Evolutionary conservation across 352 stramenopile genomes (phyloP).

Genomic region (Phytophthora pinifolia): DNA sequence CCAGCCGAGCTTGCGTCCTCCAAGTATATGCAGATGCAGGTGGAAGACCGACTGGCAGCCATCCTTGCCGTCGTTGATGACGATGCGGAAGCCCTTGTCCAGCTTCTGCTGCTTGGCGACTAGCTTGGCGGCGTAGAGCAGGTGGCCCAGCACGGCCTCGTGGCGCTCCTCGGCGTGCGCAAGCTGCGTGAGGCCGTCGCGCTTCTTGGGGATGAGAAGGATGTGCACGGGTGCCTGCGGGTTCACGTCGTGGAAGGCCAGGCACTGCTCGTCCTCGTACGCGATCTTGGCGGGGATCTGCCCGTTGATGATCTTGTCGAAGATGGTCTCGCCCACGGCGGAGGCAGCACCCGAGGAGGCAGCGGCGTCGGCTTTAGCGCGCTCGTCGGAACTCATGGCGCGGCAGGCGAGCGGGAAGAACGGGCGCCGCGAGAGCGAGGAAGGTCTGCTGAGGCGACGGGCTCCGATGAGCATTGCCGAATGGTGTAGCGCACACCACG

Average conservation of each 20-base stretch:
- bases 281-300: constrained; percentile 96
- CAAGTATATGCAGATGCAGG: constrained; percentile 95
- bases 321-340: constrained; percentile 90
- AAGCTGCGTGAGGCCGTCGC: constrained; percentile 92
- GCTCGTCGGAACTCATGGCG: constrained; percentile 67
- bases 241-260: constrained; percentile 99
- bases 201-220: constrained; percentile 96
- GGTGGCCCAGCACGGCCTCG: constrained; percentile 92
- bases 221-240: constrained; percentile 96
- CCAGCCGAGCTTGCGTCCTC: constrained; percentile 93
- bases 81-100: constrained; percentile 94
- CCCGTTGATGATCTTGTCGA: constrained; percentile 97
- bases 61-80: constrained; percentile 97
- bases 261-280: constrained; percentile 94
- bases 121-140: constrained; percentile 93
- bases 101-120: constrained; percentile 92
- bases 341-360: constrained; percentile 35
- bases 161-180: constrained; percentile 90
- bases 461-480: constrained; percentile 26
- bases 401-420: constrained; percentile 15
- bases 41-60: constrained; percentile 92
- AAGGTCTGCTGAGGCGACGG: constrained; percentile 10
- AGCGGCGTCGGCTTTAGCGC: constrained; percentile 56
- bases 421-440: constrained; percentile 11
- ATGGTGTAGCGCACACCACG: constrained; percentile 8